Evolutionary conservation across 352 stramenopile species (phyloP).

Genomic region (Poterioochromonas sp.): DNA sequence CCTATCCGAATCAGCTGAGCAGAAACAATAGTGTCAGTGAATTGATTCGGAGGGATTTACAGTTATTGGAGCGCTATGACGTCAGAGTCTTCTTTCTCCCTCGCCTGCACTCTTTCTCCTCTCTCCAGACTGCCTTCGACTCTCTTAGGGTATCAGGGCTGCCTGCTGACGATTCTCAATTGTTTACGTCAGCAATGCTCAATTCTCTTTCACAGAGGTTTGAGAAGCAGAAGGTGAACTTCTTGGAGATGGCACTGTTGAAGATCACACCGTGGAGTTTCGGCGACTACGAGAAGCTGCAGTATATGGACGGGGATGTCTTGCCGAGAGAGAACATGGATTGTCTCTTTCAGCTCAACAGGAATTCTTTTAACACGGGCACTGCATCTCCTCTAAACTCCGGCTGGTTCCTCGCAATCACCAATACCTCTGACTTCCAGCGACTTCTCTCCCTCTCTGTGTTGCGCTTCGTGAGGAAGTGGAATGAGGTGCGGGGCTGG

Average conservation of each 20-base stretch:
- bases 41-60: not conserved
- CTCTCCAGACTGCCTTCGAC: too few species aligned
- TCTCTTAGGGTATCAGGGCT: too few species aligned
- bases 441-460: not conserved
- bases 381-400: constrained; percentile 8
- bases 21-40: not conserved
- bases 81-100: not conserved
- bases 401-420: constrained; percentile 11
- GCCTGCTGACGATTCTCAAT: too few species aligned
- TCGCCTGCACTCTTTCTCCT: too few species aligned
- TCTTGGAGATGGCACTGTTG: not conserved
- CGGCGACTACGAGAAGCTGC: not conserved
- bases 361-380: not conserved
- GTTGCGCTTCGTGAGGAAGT: not conserved
- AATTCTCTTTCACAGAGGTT: too few species aligned
- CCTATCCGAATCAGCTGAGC: too few species aligned
- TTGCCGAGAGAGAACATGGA: constrained; percentile 23
- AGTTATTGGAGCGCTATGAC: not conserved
- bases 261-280: constrained; percentile 16
- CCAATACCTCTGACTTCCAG: not conserved
- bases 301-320: constrained; percentile 23
- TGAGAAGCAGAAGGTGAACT: not conserved
- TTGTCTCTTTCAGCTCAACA: not conserved
- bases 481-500: not conserved
- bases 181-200: too few species aligned